Percentiles rank a stretch among this genome's conserved stretches.
Evolutionary conservation across 331 rosid genomes (phyloP).

Genomic region (Quercus tomentella): DNA sequence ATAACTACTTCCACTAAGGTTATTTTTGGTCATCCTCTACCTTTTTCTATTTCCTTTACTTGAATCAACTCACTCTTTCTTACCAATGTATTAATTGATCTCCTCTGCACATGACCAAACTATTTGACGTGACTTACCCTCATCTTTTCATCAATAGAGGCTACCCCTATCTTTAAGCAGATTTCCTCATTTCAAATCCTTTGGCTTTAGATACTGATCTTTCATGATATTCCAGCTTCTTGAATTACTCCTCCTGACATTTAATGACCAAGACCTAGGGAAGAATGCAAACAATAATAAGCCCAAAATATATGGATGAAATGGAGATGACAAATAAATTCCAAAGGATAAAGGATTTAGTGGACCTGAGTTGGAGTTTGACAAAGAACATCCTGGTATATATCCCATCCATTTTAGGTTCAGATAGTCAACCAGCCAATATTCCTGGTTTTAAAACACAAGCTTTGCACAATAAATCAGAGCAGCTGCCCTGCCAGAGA

Average conservation of each 20-base stretch:
- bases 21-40: too few species aligned
- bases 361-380: background rate
- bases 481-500: background rate
- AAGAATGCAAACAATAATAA: background rate
- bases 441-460: background rate
- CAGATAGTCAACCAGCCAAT: background rate
- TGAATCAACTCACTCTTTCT: too few species aligned
- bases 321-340: background rate
- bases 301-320: background rate
- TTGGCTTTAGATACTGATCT: background rate
- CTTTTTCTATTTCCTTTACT: too few species aligned
- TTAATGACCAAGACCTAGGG: background rate
- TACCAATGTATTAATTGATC: too few species aligned
- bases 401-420: background rate
- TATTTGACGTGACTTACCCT: too few species aligned
- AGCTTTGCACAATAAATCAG: background rate
- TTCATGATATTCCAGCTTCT: background rate
- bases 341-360: background rate
- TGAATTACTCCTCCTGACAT: background rate
- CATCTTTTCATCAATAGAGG: too few species aligned
- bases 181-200: too few species aligned
- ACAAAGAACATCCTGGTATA: background rate
- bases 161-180: too few species aligned
- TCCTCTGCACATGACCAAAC: too few species aligned
- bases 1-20: too few species aligned